Evolutionary conservation across 192 early-diverging fungal genomes (phyloP).

Genomic region (Coemansia pectinata): DNA sequence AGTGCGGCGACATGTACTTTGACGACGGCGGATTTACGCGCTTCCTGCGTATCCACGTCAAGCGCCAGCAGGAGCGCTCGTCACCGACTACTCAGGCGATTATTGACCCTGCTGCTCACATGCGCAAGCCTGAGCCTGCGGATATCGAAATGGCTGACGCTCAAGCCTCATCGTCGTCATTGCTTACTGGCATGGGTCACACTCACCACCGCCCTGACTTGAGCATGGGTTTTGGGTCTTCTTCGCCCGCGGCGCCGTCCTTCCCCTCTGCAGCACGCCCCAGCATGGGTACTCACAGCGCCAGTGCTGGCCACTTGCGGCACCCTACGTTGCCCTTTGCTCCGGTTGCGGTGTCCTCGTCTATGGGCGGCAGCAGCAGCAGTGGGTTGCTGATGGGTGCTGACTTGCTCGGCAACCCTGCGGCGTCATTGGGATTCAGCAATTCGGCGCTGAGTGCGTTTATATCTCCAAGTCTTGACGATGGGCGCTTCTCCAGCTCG

Average conservation of each 20-base stretch:
- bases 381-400: constrained; percentile 35
- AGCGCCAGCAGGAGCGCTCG: constrained; percentile 40
- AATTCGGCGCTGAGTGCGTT: constrained; percentile 30
- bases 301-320: not conserved
- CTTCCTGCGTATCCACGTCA: constrained; percentile 54
- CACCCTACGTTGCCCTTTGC: not conserved
- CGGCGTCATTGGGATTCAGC: constrained; percentile 22
- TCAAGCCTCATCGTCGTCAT: not conserved
- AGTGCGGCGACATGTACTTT: constrained; percentile 48
- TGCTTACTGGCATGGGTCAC: constrained; percentile 1
- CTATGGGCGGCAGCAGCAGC: constrained; percentile 13
- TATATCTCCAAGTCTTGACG: constrained; percentile 18
- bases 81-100: constrained; percentile 8
- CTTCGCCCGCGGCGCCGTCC: not conserved
- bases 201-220: constrained; percentile 2
- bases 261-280: not conserved
- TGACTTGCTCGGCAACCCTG: constrained; percentile 22
- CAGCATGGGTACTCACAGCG: not conserved
- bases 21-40: constrained; percentile 56
- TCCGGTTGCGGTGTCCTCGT: not conserved
- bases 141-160: constrained; percentile 29
- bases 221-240: not conserved
- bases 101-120: constrained; percentile 12
- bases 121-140: constrained; percentile 11
- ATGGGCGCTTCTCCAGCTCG: constrained; percentile 6